Evolutionary conservation across 2,329 filamentous ascomycete species (phyloP), one percentile per base, ranked within the genome.

Genomic region (Chrysoporthe austroafricana): DNA sequence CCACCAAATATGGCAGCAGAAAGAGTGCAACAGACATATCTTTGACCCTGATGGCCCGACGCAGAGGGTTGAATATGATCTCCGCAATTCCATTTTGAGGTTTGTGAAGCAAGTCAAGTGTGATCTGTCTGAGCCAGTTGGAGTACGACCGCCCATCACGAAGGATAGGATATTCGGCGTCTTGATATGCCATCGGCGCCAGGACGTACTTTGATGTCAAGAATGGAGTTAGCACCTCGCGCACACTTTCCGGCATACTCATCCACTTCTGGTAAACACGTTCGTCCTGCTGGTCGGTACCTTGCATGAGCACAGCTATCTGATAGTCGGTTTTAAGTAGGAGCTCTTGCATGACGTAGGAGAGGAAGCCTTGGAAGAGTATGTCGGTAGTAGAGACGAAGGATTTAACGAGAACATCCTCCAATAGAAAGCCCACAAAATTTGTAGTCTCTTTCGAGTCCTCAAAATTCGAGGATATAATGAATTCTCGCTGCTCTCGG

Each of bases 311-410:
- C 63, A 82, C 84, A 0, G 85, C 87, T 13, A 85, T 82, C 68
- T 84, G 89, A 74, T 97, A 90, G 39, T 91, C 90, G 74, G 91
- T 93, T 72, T 90, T 88, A 57, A 90, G 89, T 3, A 98, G 85
- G 52, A 98, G 85, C 73, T 97, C 91, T 78, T 99, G 96, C 89
- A 99, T 97, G 1, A 91, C 92, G 78, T 92, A 99, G 1, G 95
- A 95, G 21, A 99, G 84, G 75, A 96, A 97, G 0, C 94, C 94
- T 77, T 98, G 96, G 6, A 94, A 86, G 71, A 89, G 90, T 2
- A 94, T 91, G 76, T 97, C 96, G 0, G 91, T 96, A 1, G 93
- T 91, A 1, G 95, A 97, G 56, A 97, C 83, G 75, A 99, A 99
- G 0, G 94, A 91, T 69, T 94, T 94, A 36, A 98, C 93, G 13